Evolutionary conservation across 2,329 filamentous ascomycete genomes (phyloP).

Genomic region (Cladosporium halotolerans): DNA sequence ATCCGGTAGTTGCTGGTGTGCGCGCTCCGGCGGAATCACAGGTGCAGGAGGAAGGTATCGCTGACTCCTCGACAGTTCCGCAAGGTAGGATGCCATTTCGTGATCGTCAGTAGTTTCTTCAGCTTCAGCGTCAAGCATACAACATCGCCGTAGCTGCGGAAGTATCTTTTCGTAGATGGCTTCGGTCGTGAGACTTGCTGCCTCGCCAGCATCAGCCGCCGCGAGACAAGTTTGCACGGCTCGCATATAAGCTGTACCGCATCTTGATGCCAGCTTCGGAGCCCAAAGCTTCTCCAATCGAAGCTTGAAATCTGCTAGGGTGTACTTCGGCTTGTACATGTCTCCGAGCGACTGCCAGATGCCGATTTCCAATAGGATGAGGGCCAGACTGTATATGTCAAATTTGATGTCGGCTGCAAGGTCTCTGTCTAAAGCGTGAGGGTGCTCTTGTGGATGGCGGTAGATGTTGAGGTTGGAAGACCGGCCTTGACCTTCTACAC

Average conservation of each 20-base stretch:
- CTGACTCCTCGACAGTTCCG: background rate
- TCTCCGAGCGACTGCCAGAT: constrained; percentile 64
- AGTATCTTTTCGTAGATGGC: constrained; percentile 27
- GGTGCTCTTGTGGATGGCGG: constrained; percentile 54
- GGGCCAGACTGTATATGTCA: constrained; percentile 67
- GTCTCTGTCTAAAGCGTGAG: constrained; percentile 32
- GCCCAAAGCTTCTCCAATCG: constrained; percentile 60
- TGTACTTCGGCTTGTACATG: constrained; percentile 54
- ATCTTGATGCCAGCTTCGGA: constrained; percentile 59
- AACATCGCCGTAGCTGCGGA: constrained; percentile 30
- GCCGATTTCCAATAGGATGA: constrained; percentile 68
- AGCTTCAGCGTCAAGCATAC: constrained; percentile 29
- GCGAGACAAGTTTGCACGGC: constrained; percentile 66
- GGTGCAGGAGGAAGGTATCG: background rate
- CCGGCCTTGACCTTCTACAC: constrained; percentile 40
- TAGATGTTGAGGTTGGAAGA: constrained; percentile 51
- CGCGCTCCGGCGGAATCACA: background rate
- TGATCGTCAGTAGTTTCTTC: constrained; percentile 16
- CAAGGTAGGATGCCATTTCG: constrained; percentile 20
- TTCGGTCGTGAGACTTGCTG: constrained; percentile 20
- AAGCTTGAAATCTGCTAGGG: constrained; percentile 55
- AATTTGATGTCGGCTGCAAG: constrained; percentile 45
- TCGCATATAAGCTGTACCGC: constrained; percentile 68
- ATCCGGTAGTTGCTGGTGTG: background rate
- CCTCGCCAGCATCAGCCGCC: constrained; percentile 50